Percentiles rank a stretch among this genome's conserved stretches.
These are phyloP conservation scores for Podospora bellae-mahoneyi DNA, from an alignment of 495 filamentous ascomycete species.

Conservation along the genomic window DNA sequence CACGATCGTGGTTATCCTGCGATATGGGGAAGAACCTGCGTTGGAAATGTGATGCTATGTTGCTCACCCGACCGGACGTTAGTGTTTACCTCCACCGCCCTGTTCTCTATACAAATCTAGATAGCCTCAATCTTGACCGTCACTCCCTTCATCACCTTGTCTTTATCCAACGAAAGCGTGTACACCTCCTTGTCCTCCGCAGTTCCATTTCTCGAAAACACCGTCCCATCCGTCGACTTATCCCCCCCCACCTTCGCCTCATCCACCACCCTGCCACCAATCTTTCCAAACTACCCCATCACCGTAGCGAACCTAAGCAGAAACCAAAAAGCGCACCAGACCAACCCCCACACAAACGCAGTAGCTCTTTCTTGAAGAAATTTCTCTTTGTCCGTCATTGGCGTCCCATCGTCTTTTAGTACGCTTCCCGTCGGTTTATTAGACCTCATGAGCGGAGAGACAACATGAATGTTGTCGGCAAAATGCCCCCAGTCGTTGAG, in stretches of 20 bases:
- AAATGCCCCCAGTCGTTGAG: not conserved
- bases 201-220: not conserved
- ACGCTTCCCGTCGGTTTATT: not conserved
- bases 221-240: not conserved
- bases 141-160: not conserved
- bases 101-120: not conserved
- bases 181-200: not conserved
- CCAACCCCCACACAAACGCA: not conserved
- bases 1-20: slow-evolving; percentile 25
- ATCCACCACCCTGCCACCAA: not conserved
- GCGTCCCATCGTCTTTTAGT: not conserved
- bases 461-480: not conserved
- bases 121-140: not conserved
- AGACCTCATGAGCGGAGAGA: not conserved
- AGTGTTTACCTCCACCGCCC: too few relatives aligned
- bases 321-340: not conserved
- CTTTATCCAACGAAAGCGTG: not conserved
- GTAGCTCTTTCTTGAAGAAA: not conserved
- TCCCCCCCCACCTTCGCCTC: not conserved
- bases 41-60: not conserved
- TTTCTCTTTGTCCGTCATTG: not conserved
- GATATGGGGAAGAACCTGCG: not conserved
- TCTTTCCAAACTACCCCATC: not conserved
- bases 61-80: too few relatives aligned
- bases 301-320: not conserved